Evolutionary conservation across 257 asterid species (phyloP), one percentile per base, ranked within the genome.

Genomic region (Pogostemon cablin): DNA sequence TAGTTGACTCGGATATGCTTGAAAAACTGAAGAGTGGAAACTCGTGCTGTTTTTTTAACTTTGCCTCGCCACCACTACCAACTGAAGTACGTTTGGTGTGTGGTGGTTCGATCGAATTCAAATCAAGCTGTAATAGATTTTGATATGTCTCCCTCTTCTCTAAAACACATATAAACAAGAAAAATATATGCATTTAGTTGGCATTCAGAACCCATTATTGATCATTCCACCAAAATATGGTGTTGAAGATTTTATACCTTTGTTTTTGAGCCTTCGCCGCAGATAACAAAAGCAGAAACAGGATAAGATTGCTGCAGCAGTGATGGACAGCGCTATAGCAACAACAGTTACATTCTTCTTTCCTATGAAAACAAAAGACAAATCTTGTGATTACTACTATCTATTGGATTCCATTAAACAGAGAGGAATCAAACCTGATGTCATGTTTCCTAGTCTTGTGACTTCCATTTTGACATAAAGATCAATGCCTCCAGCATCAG

Each of bases 21-120:
- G 69, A 59, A 56, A 73, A 72, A 54, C 71, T 58, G 41, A 66
- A 75, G 57, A 71, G 53, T 8, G 76, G 59, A 69, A 71, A 35
- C 3, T 79, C 74, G 4, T 43, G 42, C 2, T 67, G 64, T 8
- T 11, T 73, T 12, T 52, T 69, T 34, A n/a, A 59, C 11, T 43
- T 49, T 11, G 37, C 49, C 12, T 70, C 54, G 11, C 43, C 39
- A 54, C 48, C n/a, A 38, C 48, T 48, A 32, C 39, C 48, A 15
- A 10, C 62, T 37, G 62, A 49, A 20, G 37, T 17, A 40, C 12
- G 61, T 55, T 25, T 55, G n/a, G 2, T 52, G n/a, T 15, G 6
- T 5, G 8, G 17, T 9, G 48, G 10, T 48, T 49, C 68, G 7
- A 2, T 67, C 39, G 65, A 49, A 61, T 62, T 62, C 76, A 47